Percentiles rank a stretch among this genome's conserved stretches.
These are phyloP conservation scores for Gracilaria gracilis DNA, from an alignment of 23 red algal species.

Conservation along the genomic window DNA sequence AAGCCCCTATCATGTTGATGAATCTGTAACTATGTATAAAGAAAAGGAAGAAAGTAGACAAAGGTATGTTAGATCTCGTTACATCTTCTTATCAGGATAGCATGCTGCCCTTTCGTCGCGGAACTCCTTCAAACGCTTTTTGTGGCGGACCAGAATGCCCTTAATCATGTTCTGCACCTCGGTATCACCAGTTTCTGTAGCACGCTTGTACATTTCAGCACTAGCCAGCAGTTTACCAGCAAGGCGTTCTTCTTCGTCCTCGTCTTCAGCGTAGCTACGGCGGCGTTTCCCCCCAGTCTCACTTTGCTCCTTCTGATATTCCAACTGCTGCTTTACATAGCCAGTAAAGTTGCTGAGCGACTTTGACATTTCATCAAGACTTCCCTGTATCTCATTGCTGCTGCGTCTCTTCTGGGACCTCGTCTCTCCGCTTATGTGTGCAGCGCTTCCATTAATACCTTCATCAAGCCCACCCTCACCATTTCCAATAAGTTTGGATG, in stretches of 20 bases:
- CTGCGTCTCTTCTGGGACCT: neutral
- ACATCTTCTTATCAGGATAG: neutral
- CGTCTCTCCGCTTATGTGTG: neutral
- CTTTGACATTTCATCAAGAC: neutral
- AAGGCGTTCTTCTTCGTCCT: neutral
- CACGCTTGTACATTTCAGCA: neutral
- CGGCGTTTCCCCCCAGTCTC: neutral
- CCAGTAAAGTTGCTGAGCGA: neutral
- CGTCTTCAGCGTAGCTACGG: neutral
- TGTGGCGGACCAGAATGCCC: neutral
- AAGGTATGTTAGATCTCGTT: neutral
- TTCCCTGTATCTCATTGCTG: neutral
- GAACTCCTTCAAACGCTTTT: neutral
- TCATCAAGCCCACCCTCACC: neutral
- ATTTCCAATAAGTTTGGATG: neutral
- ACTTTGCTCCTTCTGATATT: neutral
- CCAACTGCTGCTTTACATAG: neutral
- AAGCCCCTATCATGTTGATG: neutral
- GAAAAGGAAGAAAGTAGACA: neutral
- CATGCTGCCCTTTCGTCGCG: neutral
- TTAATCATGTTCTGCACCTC: neutral
- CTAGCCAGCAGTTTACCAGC: neutral
- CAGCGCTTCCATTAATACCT: neutral
- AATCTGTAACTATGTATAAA: neutral
- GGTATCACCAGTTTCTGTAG: neutral